Base-by-base conservation (phyloP, 2,329 filamentous ascomycete species). In the Pseudofabraea citricarpa region DNA sequence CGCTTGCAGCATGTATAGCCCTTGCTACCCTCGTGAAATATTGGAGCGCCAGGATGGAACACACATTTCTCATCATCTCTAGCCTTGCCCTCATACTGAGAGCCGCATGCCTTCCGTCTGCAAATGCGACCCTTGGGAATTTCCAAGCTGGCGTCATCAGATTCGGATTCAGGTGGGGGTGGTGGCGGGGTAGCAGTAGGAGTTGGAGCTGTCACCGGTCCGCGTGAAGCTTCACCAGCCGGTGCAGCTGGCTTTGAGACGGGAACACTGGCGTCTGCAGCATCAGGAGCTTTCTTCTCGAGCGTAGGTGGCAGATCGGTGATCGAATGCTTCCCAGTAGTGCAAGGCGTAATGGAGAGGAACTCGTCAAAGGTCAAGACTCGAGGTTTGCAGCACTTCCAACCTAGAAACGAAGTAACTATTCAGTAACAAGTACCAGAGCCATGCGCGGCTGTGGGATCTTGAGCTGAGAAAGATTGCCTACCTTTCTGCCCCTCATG, bases 301-400 rank as follows among this genome's bases (percentile, higher is more conserved):
- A 82, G 68, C 56, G 73, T 68, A 15, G 77, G 79, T 2, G 79
- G 79, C 43, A 74, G 63, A 56, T 96, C 91, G 49, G 93, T 86
- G 10, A 88, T 90, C 46, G 87, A 93, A 72, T 98, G 93, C 58
- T 84, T 90, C 59, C 93, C 93, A 10, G 83, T 87, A 20, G 93
- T 95, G 75, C 93, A 98, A 27, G 93, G 91, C 39, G 87, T 74
- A 57, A 98, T 97, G 48, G 74, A 67, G 66, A 98, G 87, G 74
- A 98, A 98, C 70, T 98, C 93, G 69, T 98, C 93, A 64, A 98
- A 98, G 47, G 90, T 96, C 57, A 98, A 75, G 57, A 97, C 90
- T 60, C 93, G 86, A 45, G 90, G 85, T 70, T 96, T 97, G 79
- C 93, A 98, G 74, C 93, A 98, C 72, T 95, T 94, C 91, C 93